A percentile compares a stretch with the other conserved stretches of the same genome.
Conservation (phyloP, 176 grass and related monocot species). For the Musa acuminata region DNA sequence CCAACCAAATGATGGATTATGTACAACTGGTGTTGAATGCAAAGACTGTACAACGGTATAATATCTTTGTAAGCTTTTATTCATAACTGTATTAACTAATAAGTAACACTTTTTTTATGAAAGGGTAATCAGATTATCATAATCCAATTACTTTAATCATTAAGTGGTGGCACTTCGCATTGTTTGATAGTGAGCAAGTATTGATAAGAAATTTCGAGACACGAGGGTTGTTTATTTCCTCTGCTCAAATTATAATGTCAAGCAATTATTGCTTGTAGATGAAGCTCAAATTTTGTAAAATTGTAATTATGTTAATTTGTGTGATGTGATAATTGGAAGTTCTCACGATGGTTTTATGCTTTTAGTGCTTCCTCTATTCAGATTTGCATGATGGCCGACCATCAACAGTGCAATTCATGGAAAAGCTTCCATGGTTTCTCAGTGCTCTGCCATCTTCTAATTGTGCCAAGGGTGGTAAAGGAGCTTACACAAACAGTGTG, state of each 20-base stretch:
- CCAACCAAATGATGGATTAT: constrained; percentile 37
- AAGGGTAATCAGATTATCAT: too few relatives aligned
- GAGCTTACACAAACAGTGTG: constrained; percentile 93
- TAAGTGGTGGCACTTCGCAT: too few relatives aligned
- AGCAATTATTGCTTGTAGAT: too few relatives aligned
- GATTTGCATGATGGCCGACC: constrained; percentile 82
- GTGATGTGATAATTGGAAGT: background rate
- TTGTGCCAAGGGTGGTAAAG: constrained; percentile 95
- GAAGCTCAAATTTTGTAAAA: too few relatives aligned
- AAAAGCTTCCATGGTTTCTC: constrained; percentile 98
- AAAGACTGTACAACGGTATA: constrained; percentile 88
- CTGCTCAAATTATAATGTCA: too few relatives aligned
- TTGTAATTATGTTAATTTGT: too few relatives aligned
- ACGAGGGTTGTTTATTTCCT: too few relatives aligned
- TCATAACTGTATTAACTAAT: too few relatives aligned
- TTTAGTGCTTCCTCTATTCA: constrained; percentile 70
- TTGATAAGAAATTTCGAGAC: too few relatives aligned
- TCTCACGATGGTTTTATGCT: constrained; percentile 30
- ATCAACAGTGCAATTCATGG: constrained; percentile 68
- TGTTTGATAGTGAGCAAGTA: too few relatives aligned
- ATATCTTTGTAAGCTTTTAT: background rate
- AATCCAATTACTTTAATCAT: too few relatives aligned
- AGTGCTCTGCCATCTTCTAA: constrained; percentile 85
- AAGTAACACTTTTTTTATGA: too few relatives aligned
- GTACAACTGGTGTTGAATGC: constrained; percentile 38